Percentiles rank a stretch among this genome's conserved stretches.
Evolutionary conservation across 768 basidiomycete species (phyloP).

Genomic region (Suillus spraguei): DNA sequence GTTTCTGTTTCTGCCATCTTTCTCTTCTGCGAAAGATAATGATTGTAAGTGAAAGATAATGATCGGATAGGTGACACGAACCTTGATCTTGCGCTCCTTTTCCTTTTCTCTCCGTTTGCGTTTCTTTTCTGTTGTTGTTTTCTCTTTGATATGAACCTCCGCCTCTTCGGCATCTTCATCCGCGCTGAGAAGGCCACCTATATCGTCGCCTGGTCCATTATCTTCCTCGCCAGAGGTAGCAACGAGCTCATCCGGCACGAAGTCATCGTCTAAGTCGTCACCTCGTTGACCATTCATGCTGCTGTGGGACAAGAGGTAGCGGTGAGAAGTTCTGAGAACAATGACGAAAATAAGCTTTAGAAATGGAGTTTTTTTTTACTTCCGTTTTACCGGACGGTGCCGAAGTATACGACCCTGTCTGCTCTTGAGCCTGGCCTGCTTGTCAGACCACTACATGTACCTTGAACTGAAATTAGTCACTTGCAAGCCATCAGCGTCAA

Average conservation of each 20-base stretch:
- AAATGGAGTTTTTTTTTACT: not conserved
- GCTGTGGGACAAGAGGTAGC: conserved; percentile 13
- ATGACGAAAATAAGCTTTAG: conserved; percentile 6
- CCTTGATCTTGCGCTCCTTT: conserved; percentile 75
- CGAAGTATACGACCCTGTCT: not conserved
- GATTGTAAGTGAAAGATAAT: conserved; percentile 14
- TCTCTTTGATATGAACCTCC: conserved; percentile 24
- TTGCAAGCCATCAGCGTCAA: not conserved
- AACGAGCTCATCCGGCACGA: conserved; percentile 67
- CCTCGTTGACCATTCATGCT: conserved; percentile 45
- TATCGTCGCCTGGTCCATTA: conserved; percentile 35
- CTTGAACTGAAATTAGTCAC: not conserved
- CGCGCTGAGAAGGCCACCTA: conserved; percentile 44
- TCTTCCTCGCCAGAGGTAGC: conserved; percentile 65
- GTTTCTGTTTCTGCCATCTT: conserved; percentile 59
- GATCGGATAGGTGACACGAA: conserved; percentile 26
- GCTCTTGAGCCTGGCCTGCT: not conserved
- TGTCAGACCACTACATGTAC: not conserved
- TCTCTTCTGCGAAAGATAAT: conserved; percentile 50
- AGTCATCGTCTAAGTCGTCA: conserved; percentile 87
- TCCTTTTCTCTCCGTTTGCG: conserved; percentile 74
- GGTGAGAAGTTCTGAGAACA: conserved; percentile 20
- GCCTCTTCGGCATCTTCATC: conserved; percentile 46
- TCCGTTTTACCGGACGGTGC: conserved; percentile 1
- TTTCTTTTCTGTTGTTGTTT: conserved; percentile 51